A percentile compares a stretch with the other conserved stretches of the same genome.
Conservation (phyloP, 2,329 filamentous ascomycete genomes). For the Rutstroemia sydowiana region DNA sequence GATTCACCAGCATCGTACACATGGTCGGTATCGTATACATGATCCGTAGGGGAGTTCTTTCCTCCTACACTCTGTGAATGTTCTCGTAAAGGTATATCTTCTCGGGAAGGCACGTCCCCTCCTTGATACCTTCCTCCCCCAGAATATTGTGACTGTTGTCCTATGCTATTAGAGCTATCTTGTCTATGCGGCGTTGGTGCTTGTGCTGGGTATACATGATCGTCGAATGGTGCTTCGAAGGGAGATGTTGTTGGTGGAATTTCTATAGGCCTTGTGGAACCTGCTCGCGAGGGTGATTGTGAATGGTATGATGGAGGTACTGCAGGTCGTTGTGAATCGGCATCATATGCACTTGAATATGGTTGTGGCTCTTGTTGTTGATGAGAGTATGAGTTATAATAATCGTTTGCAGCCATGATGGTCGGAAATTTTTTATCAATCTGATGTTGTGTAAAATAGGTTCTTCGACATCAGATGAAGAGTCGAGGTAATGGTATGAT, state of each 20-base stretch:
- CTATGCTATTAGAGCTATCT: constrained; percentile 31
- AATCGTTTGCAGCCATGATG: constrained; percentile 27
- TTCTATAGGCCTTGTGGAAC: constrained; percentile 8
- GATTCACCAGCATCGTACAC: constrained; percentile 49
- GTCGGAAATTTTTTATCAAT: background rate
- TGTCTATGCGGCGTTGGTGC: constrained; percentile 17
- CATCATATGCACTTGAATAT: constrained; percentile 16
- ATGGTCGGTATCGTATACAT: constrained; percentile 35
- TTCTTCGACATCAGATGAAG: background rate
- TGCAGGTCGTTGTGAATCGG: constrained; percentile 9
- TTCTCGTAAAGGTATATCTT: constrained; percentile 52
- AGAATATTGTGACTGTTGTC: constrained; percentile 53
- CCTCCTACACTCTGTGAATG: constrained; percentile 33
- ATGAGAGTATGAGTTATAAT: constrained; percentile 23
- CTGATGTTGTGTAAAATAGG: background rate
- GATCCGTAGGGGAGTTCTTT: constrained; percentile 7
- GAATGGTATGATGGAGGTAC: constrained; percentile 23
- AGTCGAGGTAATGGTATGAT: background rate
- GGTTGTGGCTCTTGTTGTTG: constrained; percentile 13
- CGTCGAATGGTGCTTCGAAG: constrained; percentile 61
- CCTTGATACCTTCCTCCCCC: constrained; percentile 35
- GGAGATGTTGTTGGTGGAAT: constrained; percentile 41
- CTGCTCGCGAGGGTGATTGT: constrained; percentile 16
- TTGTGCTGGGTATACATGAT: constrained; percentile 56
- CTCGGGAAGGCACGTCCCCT: constrained; percentile 31